Base-by-base conservation (phyloP, 768 basidiomycete species). In the Pholiota conissans region DNA sequence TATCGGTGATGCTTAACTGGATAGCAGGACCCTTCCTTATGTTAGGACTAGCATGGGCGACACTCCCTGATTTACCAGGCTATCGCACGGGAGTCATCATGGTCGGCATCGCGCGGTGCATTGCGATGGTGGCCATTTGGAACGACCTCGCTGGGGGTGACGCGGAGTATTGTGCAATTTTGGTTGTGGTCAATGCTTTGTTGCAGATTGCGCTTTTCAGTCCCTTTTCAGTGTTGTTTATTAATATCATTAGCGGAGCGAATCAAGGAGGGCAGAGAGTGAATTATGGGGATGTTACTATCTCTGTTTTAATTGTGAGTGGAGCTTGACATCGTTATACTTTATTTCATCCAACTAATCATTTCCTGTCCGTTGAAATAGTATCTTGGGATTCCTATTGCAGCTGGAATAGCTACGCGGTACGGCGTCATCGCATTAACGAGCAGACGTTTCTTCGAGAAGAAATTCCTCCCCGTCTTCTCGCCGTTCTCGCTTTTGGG, bases 381-480 rank as follows among this genome's bases (percentile, higher is more conserved):
- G 88, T 93, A 91, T 69, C 83, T 93, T 47, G 93, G 91, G 3
- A 93, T 94, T 34, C 93, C 91, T 1, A 78, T 94, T 2, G 78
- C 71, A 0, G 86, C 86, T 1, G 93, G 91, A 3, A 62, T 91
- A 13, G 34, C 84, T n/a, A 94, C 91, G 0, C 82, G 92, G 3
- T 83, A 81, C 61, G 48, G 70, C 24, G 72, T 87, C 18, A 80
- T 85, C 65, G 64, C 62, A 13, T 29, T 81, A 2, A 71, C 77
- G 1, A 74, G 79, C 40, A 81, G 77, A 29, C 57, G 65, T 3
- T 83, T 82, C 66, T 79, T 91, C 59, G 67, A 82, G 24, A 75
- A 72, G 8, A 74, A 71, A 13, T 93, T 93, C 74, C 71, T 91
- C n/a, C 87, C 84, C 0, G 59, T 72, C 37, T 90, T 94, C 69